phyloP scores from a whole-genome alignment of 2,329 filamentous ascomycete genomes.

The Fusarium falciforme region DNA sequence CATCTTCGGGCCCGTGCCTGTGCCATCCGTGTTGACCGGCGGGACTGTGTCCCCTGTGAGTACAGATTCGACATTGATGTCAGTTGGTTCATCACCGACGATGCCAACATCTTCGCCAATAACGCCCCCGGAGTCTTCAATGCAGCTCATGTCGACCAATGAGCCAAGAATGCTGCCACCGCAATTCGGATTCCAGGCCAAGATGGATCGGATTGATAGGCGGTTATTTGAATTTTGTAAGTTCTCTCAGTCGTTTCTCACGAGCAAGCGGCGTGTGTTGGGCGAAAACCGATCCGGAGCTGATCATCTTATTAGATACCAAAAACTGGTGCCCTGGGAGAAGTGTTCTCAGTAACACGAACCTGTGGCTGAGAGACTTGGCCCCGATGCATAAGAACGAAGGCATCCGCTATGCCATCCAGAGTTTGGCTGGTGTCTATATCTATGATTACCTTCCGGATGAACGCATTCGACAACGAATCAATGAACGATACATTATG shows the following conservation, averaged over 20 bases:
- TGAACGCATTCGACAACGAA: constrained; percentile 45
- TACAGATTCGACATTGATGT: constrained; percentile 15
- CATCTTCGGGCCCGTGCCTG: constrained; percentile 16
- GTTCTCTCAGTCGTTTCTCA: constrained; percentile 20
- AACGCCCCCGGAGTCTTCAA: constrained; percentile 14
- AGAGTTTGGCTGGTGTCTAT: constrained; percentile 54
- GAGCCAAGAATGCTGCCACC: constrained; percentile 43
- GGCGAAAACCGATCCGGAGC: background rate
- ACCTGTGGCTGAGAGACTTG: constrained; percentile 55
- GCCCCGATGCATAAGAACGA: constrained; percentile 51
- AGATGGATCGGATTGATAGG: constrained; percentile 50
- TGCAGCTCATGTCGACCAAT: constrained; percentile 16
- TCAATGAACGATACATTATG: constrained; percentile 48
- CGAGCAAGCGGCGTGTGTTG: background rate
- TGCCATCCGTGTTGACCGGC: background rate
- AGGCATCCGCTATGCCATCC: constrained; percentile 53
- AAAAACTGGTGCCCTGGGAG: constrained; percentile 56
- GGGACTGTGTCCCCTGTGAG: constrained; percentile 15
- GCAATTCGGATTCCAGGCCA: constrained; percentile 47
- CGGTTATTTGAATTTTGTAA: constrained; percentile 51
- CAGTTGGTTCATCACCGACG: constrained; percentile 16
- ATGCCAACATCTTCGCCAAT: constrained; percentile 12
- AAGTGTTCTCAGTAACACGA: constrained; percentile 52
- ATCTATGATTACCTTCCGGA: constrained; percentile 54
- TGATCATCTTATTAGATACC: constrained; percentile 45